phyloP scores from a whole-genome alignment of 441 rosid species.

The Heliophila coronopifolia region DNA sequence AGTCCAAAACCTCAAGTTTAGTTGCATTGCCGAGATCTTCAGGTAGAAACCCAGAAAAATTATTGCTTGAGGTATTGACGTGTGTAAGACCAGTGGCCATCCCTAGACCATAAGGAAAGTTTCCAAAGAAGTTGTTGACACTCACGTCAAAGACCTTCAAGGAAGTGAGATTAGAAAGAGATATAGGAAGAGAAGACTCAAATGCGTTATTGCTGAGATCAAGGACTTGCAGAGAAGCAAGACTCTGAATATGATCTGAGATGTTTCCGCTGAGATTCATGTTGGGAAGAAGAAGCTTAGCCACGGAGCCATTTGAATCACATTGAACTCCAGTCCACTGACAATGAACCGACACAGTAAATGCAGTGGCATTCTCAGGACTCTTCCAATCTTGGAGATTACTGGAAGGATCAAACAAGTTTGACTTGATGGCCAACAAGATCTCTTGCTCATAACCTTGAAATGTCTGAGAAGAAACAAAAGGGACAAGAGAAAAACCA shows the following conservation, averaged over 20 bases:
- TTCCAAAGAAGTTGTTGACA: conserved; percentile 60
- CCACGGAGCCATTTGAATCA: conserved; percentile 53
- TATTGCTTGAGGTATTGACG: conserved; percentile 82
- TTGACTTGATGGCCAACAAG: conserved; percentile 52
- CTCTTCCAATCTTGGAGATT: conserved; percentile 53
- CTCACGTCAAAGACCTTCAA: conserved; percentile 59
- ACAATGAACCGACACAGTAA: conserved; percentile 37
- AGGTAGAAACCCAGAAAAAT: conserved; percentile 71
- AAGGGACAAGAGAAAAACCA: conserved; percentile 41
- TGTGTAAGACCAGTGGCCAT: conserved; percentile 50
- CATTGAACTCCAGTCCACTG: conserved; percentile 75
- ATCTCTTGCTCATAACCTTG: conserved; percentile 39
- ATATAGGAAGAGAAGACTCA: conserved; percentile 47
- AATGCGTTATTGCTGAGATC: conserved; percentile 55
- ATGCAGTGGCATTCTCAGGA: conserved; percentile 16
- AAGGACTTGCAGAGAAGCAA: conserved; percentile 39
- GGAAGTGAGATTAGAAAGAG: conserved; percentile 52
- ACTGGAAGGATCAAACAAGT: conserved; percentile 50
- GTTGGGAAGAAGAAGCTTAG: conserved; percentile 58
- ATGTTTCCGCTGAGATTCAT: conserved; percentile 73
- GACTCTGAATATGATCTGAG: conserved; percentile 46
- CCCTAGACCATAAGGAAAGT: conserved; percentile 73
- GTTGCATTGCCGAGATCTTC: conserved; percentile 78
- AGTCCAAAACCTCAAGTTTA: conserved; percentile 53
- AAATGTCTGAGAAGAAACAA: conserved; percentile 29